Evolutionary conservation across 116 monocot species (phyloP), one percentile per base, ranked within the genome.

Genomic region (Cymodocea nodosa): DNA sequence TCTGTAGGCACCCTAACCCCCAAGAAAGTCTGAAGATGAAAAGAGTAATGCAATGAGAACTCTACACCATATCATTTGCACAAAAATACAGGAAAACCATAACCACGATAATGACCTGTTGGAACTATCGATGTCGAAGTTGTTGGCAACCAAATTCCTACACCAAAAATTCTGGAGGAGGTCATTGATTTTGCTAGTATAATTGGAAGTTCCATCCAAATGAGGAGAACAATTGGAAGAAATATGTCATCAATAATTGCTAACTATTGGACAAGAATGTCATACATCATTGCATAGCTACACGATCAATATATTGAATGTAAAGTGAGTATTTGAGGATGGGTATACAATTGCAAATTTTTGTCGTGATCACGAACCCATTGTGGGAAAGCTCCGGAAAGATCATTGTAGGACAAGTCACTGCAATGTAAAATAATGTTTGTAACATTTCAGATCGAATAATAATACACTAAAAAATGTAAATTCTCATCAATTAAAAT

Each of bases 1-100:
- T 74, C 62, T 94, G 94, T 84, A 37, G 85, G 84, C 15, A 71
- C 94, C 94, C 94, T 50, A 94, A 81, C 50, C 85, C 94, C 60
- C 69, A 80, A 36, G 77, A 73, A 64, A 87, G 73, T 58, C 37
- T 49, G 63, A 81, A 84, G 68, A 15, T 70, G 35, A 58, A 20
- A 69, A 5, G 23, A 18, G 7, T 16, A 20, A 17, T 5, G 0
- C 16, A 22, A 56, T 56, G 2, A 22, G 22, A 18, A 56, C 55
- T 0, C 44, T 44, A 44, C 5, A 44, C 5, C 0, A 8, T 44
- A 44, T 6, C 11, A 8, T 44, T 44, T 44, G 11, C 11, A 44
- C 6, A 53, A 10, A 30, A 30, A 17, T 52, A 30, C 9, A 34
- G 34, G 5, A n/a, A 35, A 23, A 12, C 20, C 12, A 24, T 7